phyloP scores from a whole-genome alignment of 495 filamentous ascomycete species.

The Parathielavia appendiculata region DNA sequence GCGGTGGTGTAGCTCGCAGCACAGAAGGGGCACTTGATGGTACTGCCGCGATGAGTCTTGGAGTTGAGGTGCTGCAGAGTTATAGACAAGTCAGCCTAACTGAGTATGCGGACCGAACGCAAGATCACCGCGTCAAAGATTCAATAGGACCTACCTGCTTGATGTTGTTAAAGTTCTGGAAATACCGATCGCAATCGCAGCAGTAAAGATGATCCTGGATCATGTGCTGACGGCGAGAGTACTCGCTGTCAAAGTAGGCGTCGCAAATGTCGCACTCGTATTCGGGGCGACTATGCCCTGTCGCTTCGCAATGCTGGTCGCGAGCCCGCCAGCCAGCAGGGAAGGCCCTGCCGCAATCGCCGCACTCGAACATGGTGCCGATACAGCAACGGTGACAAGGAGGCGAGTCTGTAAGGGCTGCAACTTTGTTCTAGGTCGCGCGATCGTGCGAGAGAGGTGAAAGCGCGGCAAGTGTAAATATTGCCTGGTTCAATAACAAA shows the following conservation, averaged over 20 bases:
- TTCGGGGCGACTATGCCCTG: conserved; percentile 18
- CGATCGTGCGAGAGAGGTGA: too few species aligned
- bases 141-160: conserved; percentile 15
- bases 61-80: conserved; percentile 32
- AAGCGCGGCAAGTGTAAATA: too few species aligned
- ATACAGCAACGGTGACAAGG: too few species aligned
- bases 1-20: conserved; percentile 23
- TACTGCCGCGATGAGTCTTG: conserved; percentile 24
- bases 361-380: conserved; percentile 23
- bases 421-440: too few species aligned
- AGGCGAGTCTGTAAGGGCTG: too few species aligned
- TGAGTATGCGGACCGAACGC: too few species aligned
- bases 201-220: conserved; percentile 26
- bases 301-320: conserved; percentile 24
- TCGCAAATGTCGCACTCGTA: conserved; percentile 28
- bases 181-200: conserved; percentile 25
- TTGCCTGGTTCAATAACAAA: too few species aligned
- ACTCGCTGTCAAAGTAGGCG: conserved; percentile 17
- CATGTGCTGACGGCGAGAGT: conserved; percentile 24
- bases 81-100: too few species aligned
- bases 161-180: conserved; percentile 30
- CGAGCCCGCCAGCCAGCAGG: conserved; percentile 17
- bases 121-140: too few species aligned
- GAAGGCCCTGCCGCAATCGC: conserved; percentile 23
- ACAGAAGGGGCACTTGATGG: conserved; percentile 34